phyloP scores from a whole-genome alignment of 352 stramenopile species.

The Phytopythium helicoides region DNA sequence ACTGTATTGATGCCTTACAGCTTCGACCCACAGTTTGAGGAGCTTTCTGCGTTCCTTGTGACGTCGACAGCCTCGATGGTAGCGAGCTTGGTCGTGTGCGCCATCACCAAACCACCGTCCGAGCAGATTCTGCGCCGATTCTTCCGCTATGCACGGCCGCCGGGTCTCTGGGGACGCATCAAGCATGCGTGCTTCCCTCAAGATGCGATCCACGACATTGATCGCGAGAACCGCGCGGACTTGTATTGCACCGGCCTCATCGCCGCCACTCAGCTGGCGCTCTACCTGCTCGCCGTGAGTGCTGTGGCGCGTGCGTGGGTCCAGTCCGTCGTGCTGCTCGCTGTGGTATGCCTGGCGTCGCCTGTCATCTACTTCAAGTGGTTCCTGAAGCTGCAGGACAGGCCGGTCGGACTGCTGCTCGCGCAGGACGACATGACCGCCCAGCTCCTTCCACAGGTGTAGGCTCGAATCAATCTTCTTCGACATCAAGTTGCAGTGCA shows the following conservation, averaged over 20 bases:
- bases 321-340: constrained; percentile 45
- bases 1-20: constrained; percentile 17
- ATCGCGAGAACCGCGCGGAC: constrained; percentile 61
- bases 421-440: constrained; percentile 38
- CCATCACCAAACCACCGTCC: constrained; percentile 34
- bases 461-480: neutral
- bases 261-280: constrained; percentile 46
- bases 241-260: constrained; percentile 65
- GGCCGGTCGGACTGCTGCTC: constrained; percentile 34
- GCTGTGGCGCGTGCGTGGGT: constrained; percentile 59
- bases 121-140: constrained; percentile 60
- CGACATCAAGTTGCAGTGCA: neutral
- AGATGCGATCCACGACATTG: constrained; percentile 44
- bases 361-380: constrained; percentile 77
- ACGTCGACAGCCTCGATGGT: constrained; percentile 54
- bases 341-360: constrained; percentile 32
- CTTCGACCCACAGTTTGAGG: constrained; percentile 46
- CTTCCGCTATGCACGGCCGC: constrained; percentile 65
- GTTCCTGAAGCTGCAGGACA: constrained; percentile 66
- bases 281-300: constrained; percentile 71
- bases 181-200: constrained; percentile 67
- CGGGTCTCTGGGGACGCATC: constrained; percentile 47
- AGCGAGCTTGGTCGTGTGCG: constrained; percentile 38
- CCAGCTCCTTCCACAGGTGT: constrained; percentile 33
- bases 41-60: constrained; percentile 55